A percentile compares a stretch with the other conserved stretches of the same genome.
Evolutionary conservation across 345 rosid genomes (phyloP).

Genomic region (Dimocarpus longan): DNA sequence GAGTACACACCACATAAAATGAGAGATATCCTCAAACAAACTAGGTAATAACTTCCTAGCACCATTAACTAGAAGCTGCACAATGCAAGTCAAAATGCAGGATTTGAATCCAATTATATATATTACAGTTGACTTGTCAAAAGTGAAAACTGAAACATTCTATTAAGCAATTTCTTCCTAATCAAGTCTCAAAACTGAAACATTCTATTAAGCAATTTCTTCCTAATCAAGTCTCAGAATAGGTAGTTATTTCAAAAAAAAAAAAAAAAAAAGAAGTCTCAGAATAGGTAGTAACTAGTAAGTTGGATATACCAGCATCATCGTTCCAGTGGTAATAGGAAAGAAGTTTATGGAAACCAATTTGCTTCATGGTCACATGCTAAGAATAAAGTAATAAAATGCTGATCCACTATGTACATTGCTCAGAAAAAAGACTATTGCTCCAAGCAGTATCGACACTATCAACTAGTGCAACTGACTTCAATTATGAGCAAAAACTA

Average conservation of each 20-base stretch:
- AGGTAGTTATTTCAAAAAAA: no score
- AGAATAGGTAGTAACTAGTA: background rate
- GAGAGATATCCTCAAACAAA: background rate
- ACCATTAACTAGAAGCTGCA: background rate
- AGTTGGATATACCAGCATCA: background rate
- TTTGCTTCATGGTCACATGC: background rate
- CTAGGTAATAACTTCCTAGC: background rate
- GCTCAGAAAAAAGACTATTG: background rate
- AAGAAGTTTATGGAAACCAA: background rate
- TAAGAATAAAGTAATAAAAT: background rate
- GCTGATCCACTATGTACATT: background rate
- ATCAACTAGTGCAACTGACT: background rate
- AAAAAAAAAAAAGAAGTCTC: background rate
- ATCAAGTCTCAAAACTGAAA: background rate
- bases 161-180: background rate
- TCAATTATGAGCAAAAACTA: background rate
- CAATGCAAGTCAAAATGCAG: background rate
- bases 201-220: background rate
- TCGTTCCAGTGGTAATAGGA: background rate
- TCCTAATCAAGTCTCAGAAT: background rate
- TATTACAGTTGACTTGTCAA: background rate
- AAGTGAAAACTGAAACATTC: conserved; percentile 1
- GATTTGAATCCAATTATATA: background rate
- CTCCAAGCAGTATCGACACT: background rate
- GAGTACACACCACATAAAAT: background rate